These are phyloP conservation scores for Escallonia herrerae DNA, from an alignment of 129 eudicot species.

Conservation along the genomic window DNA sequence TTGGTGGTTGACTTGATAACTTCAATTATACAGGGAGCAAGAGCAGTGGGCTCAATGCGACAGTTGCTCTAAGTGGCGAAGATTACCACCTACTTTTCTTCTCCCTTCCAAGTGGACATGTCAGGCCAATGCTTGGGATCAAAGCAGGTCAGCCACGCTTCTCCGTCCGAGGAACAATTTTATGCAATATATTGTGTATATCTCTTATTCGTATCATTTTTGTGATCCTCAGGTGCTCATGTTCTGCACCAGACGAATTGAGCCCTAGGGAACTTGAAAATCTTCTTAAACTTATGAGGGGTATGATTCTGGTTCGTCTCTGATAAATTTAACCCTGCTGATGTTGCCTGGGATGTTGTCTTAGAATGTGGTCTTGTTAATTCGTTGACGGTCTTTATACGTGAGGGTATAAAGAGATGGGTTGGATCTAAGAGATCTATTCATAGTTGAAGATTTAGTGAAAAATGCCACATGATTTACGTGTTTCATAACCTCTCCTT, in stretches of 20 bases:
- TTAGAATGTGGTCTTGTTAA: background rate
- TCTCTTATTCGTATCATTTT: slow-evolving; percentile 5
- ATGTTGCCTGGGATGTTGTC: background rate
- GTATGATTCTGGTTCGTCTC: slow-evolving; percentile 26
- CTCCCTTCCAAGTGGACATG: slow-evolving; percentile 94
- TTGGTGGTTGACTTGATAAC: background rate
- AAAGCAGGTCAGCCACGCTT: slow-evolving; percentile 33
- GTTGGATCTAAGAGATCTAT: too few relatives aligned
- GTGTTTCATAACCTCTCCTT: background rate
- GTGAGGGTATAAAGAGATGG: background rate
- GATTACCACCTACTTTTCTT: slow-evolving; percentile 62
- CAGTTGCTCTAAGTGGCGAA: slow-evolving; percentile 88
- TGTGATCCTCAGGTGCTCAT: slow-evolving; percentile 47
- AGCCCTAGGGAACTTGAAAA: slow-evolving; percentile 61
- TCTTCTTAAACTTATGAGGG: slow-evolving; percentile 59
- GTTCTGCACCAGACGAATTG: slow-evolving; percentile 85
- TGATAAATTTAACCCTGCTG: background rate
- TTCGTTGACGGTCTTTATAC: background rate
- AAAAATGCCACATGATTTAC: background rate
- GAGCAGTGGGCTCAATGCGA: slow-evolving; percentile 97
- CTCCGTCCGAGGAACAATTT: background rate
- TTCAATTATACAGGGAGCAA: slow-evolving; percentile 48
- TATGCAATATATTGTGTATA: background rate
- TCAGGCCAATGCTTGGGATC: slow-evolving; percentile 64
- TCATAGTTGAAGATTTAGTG: background rate